Conservation (phyloP, 2,329 filamentous ascomycete species). For the Xylariaceae sp. region DNA sequence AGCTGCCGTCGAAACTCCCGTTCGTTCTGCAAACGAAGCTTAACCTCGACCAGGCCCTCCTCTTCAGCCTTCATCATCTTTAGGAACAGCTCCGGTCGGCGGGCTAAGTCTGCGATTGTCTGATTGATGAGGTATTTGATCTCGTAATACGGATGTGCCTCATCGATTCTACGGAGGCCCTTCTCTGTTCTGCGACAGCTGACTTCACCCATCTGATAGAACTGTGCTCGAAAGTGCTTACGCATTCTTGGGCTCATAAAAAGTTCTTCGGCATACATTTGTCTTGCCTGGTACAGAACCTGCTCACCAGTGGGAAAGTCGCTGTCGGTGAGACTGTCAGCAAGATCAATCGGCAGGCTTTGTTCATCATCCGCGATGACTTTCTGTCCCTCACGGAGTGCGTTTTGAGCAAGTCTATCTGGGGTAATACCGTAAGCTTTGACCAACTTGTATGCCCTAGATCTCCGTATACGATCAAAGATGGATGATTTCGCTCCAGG, state of each 20-base stretch:
- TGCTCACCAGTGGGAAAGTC: slow-evolving; percentile 78
- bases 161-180: slow-evolving; percentile 89
- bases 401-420: slow-evolving; percentile 87
- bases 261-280: slow-evolving; percentile 91
- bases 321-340: slow-evolving; percentile 75
- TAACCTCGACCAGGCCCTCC: slow-evolving; percentile 88
- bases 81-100: slow-evolving; percentile 85
- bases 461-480: slow-evolving; percentile 83
- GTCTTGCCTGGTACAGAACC: slow-evolving; percentile 79
- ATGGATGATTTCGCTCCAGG: slow-evolving; percentile 82
- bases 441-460: slow-evolving; percentile 81
- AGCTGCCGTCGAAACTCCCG: slow-evolving; percentile 78
- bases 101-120: slow-evolving; percentile 79
- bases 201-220: slow-evolving; percentile 82
- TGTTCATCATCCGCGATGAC: slow-evolving; percentile 84
- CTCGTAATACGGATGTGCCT: slow-evolving; percentile 95
- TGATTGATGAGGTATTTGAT: slow-evolving; percentile 96
- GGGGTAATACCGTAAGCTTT: slow-evolving; percentile 89
- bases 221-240: slow-evolving; percentile 81
- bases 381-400: slow-evolving; percentile 76
- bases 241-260: slow-evolving; percentile 87
- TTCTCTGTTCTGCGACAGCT: slow-evolving; percentile 93
- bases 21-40: slow-evolving; percentile 76
- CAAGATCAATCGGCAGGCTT: slow-evolving; percentile 82
- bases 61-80: slow-evolving; percentile 98